Base-by-base conservation (phyloP, 495 filamentous ascomycete species). In the Aspergillus saccharolyticus region DNA sequence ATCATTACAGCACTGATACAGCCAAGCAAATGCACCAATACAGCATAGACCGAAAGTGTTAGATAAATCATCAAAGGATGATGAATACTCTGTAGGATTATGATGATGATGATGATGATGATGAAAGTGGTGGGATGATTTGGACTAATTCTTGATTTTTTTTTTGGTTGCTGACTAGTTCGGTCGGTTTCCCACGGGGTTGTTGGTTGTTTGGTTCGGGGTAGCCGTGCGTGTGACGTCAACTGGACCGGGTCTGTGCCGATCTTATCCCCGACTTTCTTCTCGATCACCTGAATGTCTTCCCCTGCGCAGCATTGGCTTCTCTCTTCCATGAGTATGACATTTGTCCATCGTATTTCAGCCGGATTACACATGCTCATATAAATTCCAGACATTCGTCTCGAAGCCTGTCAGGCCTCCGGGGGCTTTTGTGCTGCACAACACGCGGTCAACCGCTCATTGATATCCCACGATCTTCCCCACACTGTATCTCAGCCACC, bases 151-250 rank as follows among this genome's bases (percentile, higher is more conserved):
- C 33, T 39, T 39, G 33, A 39, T 39, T 39, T 39, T 15, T 39
- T 12, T 39, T 8, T 39, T 15, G 33, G 14, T 12, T 39, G 7
- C 33, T 39, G 33, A 39, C 33, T 39, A 39, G 7, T 39, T 39
- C 33, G 33, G 33, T 39, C 33, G 33, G 47, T 45, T 44, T 20
- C 52, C 52, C 52, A 54, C 42, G 52, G 52, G 52, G 52, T 44
- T 21, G 22, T 15, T 24, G 33, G 42, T 20, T 44, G 14, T 16
- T 15, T 24, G 33, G 42, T 20, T 57, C 55, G 55, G 56, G 49
- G 42, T 52, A 53, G 52, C 60, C 55, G 59, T 17, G n/a, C 20
- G 54, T 62, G 60, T 62, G 60, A 62, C 60, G 56, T 62, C 55
- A 62, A 58, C 42, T 1, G 12, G 4, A 4, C 19, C 30, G 6